A percentile compares a stretch with the other conserved stretches of the same genome.
These are phyloP conservation scores for Capsicum baccatum DNA, from an alignment of 257 asterid genomes.

Conservation along the genomic window DNA sequence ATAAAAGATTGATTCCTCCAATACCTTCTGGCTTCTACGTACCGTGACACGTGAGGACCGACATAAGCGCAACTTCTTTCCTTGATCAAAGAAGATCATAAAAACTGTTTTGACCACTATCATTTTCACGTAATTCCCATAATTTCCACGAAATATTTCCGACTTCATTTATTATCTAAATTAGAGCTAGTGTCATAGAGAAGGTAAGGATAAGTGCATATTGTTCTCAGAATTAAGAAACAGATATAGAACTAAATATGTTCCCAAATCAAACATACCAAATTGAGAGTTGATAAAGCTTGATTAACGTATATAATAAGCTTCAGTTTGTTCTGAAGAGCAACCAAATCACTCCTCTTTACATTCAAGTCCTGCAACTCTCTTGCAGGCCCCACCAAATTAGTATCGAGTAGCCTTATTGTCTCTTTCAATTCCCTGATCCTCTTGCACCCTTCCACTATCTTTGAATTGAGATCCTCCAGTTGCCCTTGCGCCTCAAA, in stretches of 20 bases:
- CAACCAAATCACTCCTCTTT: constrained; percentile 68
- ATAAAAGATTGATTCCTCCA: neutral
- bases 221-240: neutral
- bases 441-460: constrained; percentile 81
- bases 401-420: constrained; percentile 75
- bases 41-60: neutral
- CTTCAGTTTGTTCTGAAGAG: constrained; percentile 80
- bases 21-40: neutral
- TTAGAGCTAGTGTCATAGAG: neutral
- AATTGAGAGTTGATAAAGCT: constrained; percentile 87
- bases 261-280: constrained; percentile 51
- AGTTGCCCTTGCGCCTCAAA: constrained; percentile 97
- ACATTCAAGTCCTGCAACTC: constrained; percentile 74
- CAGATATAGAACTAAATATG: neutral
- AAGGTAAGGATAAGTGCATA: neutral
- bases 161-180: neutral
- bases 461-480: constrained; percentile 79
- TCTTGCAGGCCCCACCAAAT: constrained; percentile 89
- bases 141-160: neutral
- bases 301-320: constrained; percentile 95
- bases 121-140: neutral
- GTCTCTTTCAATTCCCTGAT: constrained; percentile 92
- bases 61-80: constrained; percentile 24
- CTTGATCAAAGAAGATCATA: constrained; percentile 18
- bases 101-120: neutral